Evolutionary conservation across 192 early-diverging fungal species (phyloP).

Genomic region (Entomortierella lignicola): DNA sequence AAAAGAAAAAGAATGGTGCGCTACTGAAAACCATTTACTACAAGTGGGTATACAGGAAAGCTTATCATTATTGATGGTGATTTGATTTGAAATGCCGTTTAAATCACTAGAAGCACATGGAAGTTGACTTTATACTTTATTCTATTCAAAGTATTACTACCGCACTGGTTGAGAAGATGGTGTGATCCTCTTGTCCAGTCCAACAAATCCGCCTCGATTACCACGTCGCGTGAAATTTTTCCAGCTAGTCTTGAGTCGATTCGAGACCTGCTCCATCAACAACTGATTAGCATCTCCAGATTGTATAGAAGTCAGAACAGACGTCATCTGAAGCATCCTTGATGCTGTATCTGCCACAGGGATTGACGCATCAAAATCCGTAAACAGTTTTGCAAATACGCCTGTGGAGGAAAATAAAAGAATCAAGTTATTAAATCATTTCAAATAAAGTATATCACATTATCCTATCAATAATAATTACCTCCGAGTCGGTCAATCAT

Average conservation of each 20-base stretch:
- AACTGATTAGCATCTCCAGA: slow-evolving; percentile 60
- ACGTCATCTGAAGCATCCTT: slow-evolving; percentile 80
- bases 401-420: slow-evolving; percentile 49
- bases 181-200: slow-evolving; percentile 41
- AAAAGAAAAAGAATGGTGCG: no score
- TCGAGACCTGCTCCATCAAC: slow-evolving; percentile 63
- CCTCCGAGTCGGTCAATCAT: slow-evolving; percentile 71
- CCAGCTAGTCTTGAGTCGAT: slow-evolving; percentile 66
- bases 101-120: background rate
- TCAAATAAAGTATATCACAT: no score
- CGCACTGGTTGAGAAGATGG: slow-evolving; percentile 7
- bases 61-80: no score
- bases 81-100: slow-evolving; percentile 9
- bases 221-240: slow-evolving; percentile 66
- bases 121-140: background rate
- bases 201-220: slow-evolving; percentile 66
- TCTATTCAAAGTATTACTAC: background rate
- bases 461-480: slow-evolving; percentile 52
- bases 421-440: no score
- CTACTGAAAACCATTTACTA: no score
- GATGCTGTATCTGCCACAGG: slow-evolving; percentile 73
- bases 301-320: slow-evolving; percentile 66
- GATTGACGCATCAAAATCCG: slow-evolving; percentile 72
- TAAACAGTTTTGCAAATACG: slow-evolving; percentile 70
- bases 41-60: no score